phyloP scores from a whole-genome alignment of 1,139 yeast species.

The Protomyces pachydermus region DNA sequence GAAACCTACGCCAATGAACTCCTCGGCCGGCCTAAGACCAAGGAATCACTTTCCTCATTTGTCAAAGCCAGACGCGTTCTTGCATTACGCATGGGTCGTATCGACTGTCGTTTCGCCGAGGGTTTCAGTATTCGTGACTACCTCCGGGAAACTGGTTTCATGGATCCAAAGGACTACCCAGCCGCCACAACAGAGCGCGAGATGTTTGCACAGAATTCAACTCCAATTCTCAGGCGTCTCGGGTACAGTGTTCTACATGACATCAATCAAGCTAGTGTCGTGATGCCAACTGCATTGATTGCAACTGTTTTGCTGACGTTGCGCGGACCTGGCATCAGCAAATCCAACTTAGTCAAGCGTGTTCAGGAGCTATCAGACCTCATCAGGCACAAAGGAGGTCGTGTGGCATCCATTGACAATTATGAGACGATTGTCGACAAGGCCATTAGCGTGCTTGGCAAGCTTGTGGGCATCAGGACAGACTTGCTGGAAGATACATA shows the following conservation, averaged over 20 bases:
- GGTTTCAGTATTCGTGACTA: constrained; percentile 43
- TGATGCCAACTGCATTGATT: constrained; percentile 46
- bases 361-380: constrained; percentile 41
- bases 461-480: constrained; percentile 39
- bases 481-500: constrained; percentile 43
- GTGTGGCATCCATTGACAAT: constrained; percentile 40
- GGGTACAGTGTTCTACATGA: constrained; percentile 44
- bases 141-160: constrained; percentile 36
- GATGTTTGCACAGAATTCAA: constrained; percentile 32
- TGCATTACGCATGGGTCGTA: constrained; percentile 43
- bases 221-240: constrained; percentile 40
- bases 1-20: constrained; percentile 59
- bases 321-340: constrained; percentile 42
- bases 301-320: constrained; percentile 44
- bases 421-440: constrained; percentile 40
- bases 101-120: constrained; percentile 44
- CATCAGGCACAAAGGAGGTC: constrained; percentile 42
- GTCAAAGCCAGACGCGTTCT: constrained; percentile 40
- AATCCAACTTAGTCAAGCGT: constrained; percentile 39
- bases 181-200: constrained; percentile 26
- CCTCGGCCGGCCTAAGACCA: constrained; percentile 55
- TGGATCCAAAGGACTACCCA: constrained; percentile 31
- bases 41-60: constrained; percentile 41
- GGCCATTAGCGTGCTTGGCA: constrained; percentile 43
- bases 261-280: constrained; percentile 43